Conservation (phyloP, 495 filamentous ascomycete genomes). For the Xylaria flabelliformis region DNA sequence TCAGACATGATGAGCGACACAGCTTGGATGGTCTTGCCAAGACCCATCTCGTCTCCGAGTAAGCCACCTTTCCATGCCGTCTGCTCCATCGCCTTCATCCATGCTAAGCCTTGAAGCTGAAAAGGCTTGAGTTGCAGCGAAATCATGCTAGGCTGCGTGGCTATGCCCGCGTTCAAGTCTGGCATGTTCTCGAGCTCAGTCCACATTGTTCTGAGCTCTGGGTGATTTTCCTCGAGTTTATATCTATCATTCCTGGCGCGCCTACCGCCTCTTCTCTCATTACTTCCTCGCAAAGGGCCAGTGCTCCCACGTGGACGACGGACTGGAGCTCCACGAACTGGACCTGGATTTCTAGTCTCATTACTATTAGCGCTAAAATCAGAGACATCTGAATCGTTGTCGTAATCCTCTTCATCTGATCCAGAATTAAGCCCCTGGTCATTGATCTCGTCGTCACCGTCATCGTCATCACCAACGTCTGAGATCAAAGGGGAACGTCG, state of each 20-base stretch:
- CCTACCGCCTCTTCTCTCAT: not conserved
- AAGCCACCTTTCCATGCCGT: slow-evolving; percentile 85
- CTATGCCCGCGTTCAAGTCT: slow-evolving; percentile 66
- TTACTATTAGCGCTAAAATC: not conserved
- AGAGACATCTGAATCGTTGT: not conserved
- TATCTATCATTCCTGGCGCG: slow-evolving; percentile 37
- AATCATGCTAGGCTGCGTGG: slow-evolving; percentile 79
- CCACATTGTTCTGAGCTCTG: slow-evolving; percentile 84
- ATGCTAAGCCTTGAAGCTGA: slow-evolving; percentile 90
- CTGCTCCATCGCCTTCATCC: slow-evolving; percentile 90
- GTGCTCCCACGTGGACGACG: too few species aligned
- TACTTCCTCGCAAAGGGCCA: too few species aligned
- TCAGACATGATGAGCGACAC: slow-evolving; percentile 98
- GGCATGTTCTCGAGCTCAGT: slow-evolving; percentile 70
- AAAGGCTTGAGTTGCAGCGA: slow-evolving; percentile 85
- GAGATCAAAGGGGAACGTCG: not conserved
- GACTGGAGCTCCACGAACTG: not conserved
- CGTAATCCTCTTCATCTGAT: not conserved
- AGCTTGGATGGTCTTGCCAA: slow-evolving; percentile 98
- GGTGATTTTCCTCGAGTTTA: slow-evolving; percentile 78
- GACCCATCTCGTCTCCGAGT: slow-evolving; percentile 95
- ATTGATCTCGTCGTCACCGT: not conserved
- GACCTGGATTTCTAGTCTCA: not conserved
- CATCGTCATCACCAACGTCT: slow-evolving; percentile 2
- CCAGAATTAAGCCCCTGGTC: not conserved